phyloP scores from a whole-genome alignment of 139 green algal genomes.

The Tetradesmus obliquus region DNA sequence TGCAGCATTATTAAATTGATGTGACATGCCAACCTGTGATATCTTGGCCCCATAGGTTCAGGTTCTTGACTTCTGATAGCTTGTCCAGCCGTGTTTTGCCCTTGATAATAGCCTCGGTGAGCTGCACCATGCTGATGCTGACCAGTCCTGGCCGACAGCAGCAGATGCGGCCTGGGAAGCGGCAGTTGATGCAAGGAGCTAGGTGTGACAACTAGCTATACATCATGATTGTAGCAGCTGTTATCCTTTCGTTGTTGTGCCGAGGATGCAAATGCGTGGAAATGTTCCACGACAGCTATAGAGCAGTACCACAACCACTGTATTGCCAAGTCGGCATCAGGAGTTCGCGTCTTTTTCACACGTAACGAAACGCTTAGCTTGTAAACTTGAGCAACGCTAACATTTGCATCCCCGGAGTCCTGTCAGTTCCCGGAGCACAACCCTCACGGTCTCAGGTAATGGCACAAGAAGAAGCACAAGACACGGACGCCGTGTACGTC shows the following conservation, averaged over 20 bases:
- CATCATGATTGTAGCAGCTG: too few species aligned
- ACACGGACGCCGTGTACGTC: neutral
- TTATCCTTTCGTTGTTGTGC: too few species aligned
- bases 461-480: neutral
- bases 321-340: neutral
- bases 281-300: neutral
- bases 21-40: conserved; percentile 16
- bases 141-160: neutral
- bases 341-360: neutral
- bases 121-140: conserved; percentile 46
- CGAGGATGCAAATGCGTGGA: neutral
- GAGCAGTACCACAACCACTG: neutral
- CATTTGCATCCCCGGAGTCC: neutral
- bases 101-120: conserved; percentile 61
- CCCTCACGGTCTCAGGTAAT: neutral
- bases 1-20: neutral
- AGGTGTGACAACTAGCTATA: too few species aligned
- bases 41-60: conserved; percentile 21
- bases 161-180: neutral
- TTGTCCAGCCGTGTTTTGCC: conserved; percentile 61
- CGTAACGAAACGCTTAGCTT: neutral
- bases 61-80: conserved; percentile 54
- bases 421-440: neutral
- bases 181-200: too few species aligned
- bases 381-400: neutral